Evolutionary conservation across 2,329 filamentous ascomycete species (phyloP), one percentile per base, ranked within the genome.

Genomic region (Hymenoscyphus repandus): DNA sequence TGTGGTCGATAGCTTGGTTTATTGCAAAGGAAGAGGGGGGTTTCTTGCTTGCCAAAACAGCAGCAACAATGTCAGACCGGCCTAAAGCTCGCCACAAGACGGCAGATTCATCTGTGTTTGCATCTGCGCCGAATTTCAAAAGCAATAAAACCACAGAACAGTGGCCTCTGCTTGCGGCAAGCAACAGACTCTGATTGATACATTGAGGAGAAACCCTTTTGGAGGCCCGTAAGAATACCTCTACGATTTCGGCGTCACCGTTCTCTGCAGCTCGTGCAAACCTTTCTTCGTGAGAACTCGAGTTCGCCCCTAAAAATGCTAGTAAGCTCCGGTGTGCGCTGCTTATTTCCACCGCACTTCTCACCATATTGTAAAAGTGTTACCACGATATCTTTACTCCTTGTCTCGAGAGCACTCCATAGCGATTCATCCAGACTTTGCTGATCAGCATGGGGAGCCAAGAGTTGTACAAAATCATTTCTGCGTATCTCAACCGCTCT

Each of bases 1-100:
- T 65, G 5, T 70, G 62, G 1, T 68, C 66, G 37, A 83, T 78
- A 10, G 77, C 75, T 20, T 74, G 71, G 48, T 77, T 73, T 2
- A 84, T 63, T 0, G 71, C 70, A 0, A 69, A 68, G 1, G 70
- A 68, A 13, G 71, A 68, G 1, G 80, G 80, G 1, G 79, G 78
- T 20, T 69, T 73, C 45, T 70, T 70, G 11, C 77, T 78, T 45
- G 76, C 74, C 12, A 80, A 61, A 17, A 83, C 72, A 5, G 78
- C 77, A 27, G 82, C 68, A 0, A 70, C 74, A 37, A 83, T 72
- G 55, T 83, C 79, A 46, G 74, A 69, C 11, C 77, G 70, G 13
- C 64, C 64, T 20, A 82, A 65, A 3, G 79, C 77, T 0, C 69
- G 62, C 51, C 74, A 76, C 22, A 83, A 67, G 1, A 77, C 78